A percentile compares a stretch with the other conserved stretches of the same genome.
Evolutionary conservation across 306 rosid species (phyloP).

Genomic region (Senna tora): DNA sequence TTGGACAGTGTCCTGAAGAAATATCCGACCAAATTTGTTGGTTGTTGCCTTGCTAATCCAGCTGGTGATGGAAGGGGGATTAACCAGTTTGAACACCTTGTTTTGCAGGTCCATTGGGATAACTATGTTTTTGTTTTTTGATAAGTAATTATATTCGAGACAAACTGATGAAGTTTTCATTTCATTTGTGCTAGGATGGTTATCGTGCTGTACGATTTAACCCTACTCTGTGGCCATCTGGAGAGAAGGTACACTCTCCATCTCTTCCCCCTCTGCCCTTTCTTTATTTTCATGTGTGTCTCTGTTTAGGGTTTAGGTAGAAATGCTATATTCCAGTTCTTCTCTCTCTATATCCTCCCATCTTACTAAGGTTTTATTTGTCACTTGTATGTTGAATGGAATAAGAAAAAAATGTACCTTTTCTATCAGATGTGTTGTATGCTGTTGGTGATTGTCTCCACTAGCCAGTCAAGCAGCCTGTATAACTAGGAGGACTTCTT

Average conservation of each 20-base stretch:
- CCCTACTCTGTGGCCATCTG: conserved; percentile 90
- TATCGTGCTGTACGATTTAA: conserved; percentile 85
- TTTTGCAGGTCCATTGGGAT: conserved; percentile 58
- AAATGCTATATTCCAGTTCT: neutral
- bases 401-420: neutral
- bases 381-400: neutral
- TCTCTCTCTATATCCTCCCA: too few relatives aligned
- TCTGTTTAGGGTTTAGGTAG: conserved; percentile 3
- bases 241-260: conserved; percentile 60
- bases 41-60: conserved; percentile 97
- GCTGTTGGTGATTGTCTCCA: neutral
- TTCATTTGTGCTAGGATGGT: conserved; percentile 63
- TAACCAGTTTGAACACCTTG: conserved; percentile 70
- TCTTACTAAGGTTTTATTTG: neutral
- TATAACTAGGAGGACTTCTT: neutral
- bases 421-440: conserved; percentile 14
- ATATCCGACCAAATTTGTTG: conserved; percentile 80
- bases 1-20: conserved; percentile 73
- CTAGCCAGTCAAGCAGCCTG: neutral
- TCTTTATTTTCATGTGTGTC: neutral
- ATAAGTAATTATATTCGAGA: neutral
- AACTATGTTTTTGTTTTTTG: conserved; percentile 29
- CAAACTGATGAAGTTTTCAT: conserved; percentile 26
- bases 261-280: neutral
- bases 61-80: conserved; percentile 77